Evolutionary conservation across 2,329 filamentous ascomycete genomes (phyloP).

Genomic region (Malbranchea cinnamomea): DNA sequence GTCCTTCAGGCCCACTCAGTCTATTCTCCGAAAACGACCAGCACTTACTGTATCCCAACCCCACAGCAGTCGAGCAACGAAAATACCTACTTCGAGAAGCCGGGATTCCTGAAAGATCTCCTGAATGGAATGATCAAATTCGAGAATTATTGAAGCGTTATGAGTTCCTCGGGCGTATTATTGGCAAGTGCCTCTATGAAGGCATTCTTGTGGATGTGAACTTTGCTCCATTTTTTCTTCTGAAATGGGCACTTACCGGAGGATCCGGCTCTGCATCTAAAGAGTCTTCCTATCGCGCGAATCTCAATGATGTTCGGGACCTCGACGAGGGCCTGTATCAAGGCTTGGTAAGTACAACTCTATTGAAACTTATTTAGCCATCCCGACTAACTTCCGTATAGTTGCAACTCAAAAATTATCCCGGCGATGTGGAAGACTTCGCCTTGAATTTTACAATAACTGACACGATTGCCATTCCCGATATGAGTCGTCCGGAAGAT

Average conservation of each 20-base stretch:
- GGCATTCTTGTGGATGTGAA: slow-evolving; percentile 85
- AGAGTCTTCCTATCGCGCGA: slow-evolving; percentile 68
- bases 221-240: slow-evolving; percentile 89
- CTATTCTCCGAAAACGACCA: slow-evolving; percentile 76
- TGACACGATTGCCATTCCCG: slow-evolving; percentile 44
- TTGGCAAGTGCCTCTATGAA: slow-evolving; percentile 96
- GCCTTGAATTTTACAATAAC: slow-evolving; percentile 79
- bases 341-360: slow-evolving; percentile 44
- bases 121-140: slow-evolving; percentile 43
- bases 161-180: slow-evolving; percentile 81
- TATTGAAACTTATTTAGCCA: slow-evolving; percentile 5
- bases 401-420: slow-evolving; percentile 66
- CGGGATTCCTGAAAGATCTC: slow-evolving; percentile 38
- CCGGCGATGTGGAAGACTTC: slow-evolving; percentile 66
- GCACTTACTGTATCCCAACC: slow-evolving; percentile 80
- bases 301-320: slow-evolving; percentile 83
- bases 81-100: slow-evolving; percentile 41
- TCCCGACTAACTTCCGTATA: slow-evolving; percentile 11
- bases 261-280: slow-evolving; percentile 46
- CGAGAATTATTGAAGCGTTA: slow-evolving; percentile 54
- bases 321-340: slow-evolving; percentile 84
- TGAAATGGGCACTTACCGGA: slow-evolving; percentile 80
- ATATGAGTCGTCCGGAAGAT: slow-evolving; percentile 29
- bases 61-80: slow-evolving; percentile 55
- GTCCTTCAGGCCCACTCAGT: slow-evolving; percentile 38